phyloP scores from a whole-genome alignment of 176 grass and related monocot species.

The Alloteropsis semialata region DNA sequence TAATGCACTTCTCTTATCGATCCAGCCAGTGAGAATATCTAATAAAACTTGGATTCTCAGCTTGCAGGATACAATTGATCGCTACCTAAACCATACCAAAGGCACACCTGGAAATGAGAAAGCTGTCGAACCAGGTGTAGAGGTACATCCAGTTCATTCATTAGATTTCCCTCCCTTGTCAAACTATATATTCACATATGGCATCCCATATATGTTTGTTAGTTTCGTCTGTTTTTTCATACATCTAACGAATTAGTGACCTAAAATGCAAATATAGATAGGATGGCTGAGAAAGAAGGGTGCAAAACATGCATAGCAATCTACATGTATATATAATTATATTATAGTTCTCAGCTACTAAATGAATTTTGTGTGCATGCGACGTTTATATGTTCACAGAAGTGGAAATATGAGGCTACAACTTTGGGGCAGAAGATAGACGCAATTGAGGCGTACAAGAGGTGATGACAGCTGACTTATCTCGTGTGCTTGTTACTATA shows the following conservation, averaged over 20 bases:
- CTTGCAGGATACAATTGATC: slow-evolving; percentile 71
- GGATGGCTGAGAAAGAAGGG: background rate
- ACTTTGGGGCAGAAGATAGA: slow-evolving; percentile 60
- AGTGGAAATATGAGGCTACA: slow-evolving; percentile 48
- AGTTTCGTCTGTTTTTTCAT: background rate
- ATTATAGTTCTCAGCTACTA: background rate
- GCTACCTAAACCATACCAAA: slow-evolving; percentile 54
- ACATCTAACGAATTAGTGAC: background rate
- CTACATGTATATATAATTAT: background rate
- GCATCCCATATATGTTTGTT: background rate
- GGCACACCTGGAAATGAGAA: slow-evolving; percentile 10
- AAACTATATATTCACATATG: background rate
- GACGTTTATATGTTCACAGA: slow-evolving; percentile 12
- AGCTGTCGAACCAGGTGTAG: slow-evolving; percentile 7
- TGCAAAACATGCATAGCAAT: background rate
- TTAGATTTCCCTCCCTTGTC: background rate
- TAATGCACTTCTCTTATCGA: background rate
- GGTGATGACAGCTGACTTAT: slow-evolving; percentile 34
- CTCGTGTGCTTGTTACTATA: background rate
- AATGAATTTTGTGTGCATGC: background rate
- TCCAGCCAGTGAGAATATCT: background rate
- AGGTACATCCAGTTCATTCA: slow-evolving; percentile 27
- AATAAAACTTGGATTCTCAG: slow-evolving; percentile 32
- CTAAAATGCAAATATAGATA: background rate
- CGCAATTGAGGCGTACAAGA: slow-evolving; percentile 44